Percentiles rank a stretch among this genome's conserved stretches.
These are phyloP conservation scores for Rhizophagus clarus DNA, from an alignment of 192 early-diverging fungal genomes.

Conservation along the genomic window DNA sequence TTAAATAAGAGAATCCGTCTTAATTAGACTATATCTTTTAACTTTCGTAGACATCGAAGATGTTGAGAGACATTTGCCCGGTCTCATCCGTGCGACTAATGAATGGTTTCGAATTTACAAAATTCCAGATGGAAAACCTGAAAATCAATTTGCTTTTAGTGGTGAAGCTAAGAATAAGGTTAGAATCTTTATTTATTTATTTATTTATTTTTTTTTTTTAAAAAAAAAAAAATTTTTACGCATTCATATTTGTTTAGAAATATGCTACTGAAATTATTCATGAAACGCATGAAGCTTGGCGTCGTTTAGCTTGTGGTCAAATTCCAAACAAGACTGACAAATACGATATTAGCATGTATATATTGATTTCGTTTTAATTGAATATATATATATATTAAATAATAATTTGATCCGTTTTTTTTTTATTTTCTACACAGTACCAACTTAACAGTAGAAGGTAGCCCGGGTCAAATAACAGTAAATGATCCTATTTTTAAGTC, in stretches of 20 bases:
- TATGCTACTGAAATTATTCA: slow-evolving; percentile 89
- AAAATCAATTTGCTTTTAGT: slow-evolving; percentile 99
- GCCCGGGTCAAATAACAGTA: slow-evolving; percentile 69
- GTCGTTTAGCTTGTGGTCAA: slow-evolving; percentile 71
- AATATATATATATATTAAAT: neutral
- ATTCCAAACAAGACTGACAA: slow-evolving; percentile 65
- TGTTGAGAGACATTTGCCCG: slow-evolving; percentile 96
- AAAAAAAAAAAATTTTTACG: neutral
- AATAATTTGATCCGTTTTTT: neutral
- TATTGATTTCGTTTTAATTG: too few relatives aligned
- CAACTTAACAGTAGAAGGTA: slow-evolving; percentile 70
- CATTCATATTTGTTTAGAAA: slow-evolving; percentile 43
- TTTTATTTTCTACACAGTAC: slow-evolving; percentile 45
- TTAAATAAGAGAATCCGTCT: slow-evolving; percentile 6
- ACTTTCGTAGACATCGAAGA: slow-evolving; percentile 85
- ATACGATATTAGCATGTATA: slow-evolving; percentile 73
- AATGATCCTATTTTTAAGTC: slow-evolving; percentile 58
- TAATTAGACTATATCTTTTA: neutral
- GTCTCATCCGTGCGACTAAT: slow-evolving; percentile 93
- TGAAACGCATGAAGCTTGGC: slow-evolving; percentile 96
- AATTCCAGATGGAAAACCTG: slow-evolving; percentile 99
- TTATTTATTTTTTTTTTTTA: neutral
- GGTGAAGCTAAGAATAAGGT: slow-evolving; percentile 82
- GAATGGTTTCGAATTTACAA: slow-evolving; percentile 99
- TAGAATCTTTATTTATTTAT: too few relatives aligned